Evolutionary conservation across 2,329 filamentous ascomycete species (phyloP), one percentile per base, ranked within the genome.

Genomic region (Aspergillus niger): DNA sequence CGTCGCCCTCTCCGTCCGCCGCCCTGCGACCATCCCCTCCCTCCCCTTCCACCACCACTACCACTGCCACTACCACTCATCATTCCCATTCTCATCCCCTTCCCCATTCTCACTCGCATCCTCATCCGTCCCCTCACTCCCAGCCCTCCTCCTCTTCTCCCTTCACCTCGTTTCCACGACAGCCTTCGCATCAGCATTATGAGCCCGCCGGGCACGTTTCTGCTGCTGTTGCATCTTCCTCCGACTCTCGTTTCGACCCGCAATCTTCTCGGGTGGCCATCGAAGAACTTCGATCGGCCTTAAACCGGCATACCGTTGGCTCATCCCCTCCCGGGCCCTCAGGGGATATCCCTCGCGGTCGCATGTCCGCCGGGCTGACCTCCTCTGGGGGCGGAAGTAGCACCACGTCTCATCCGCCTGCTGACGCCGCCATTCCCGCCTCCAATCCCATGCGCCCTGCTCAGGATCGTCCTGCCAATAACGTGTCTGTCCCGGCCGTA

Each of bases 1-100:
- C 77, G 28, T 79, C 77, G 61, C 75, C 77, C 44, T 78, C 77
- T 58, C 75, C 77, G 26, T 74, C 76, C 62, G 70, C 73, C 60
- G 71, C 74, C 55, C 67, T 78, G 64, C 76, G 74, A 63, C 67
- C 70, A 60, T 69, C 72, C 32, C 63, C 67, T 57, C 69, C 64
- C 54, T 68, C 69, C 57, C 63, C 70, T 61, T 63, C 69, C 51
- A 60, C 59, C 60, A 56, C 60, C 36, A 52, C 49, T 47, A 53
- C 54, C 58, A 56, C 56, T 56, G 55, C 55, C 56, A 60, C 55
- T 52, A 55, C 28, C 28, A 30, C 57, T 38, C 60, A 54, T 48
- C 32, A 59, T 57, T 69, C 65, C 53, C 66, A 66, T 58, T 64
- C 62, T 43, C 57, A 64, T 58, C 63, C 67, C 36, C 50, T 39